These are phyloP conservation scores for Pichia thaimueangensis DNA, from an alignment of 805 yeast species.

Conservation along the genomic window DNA sequence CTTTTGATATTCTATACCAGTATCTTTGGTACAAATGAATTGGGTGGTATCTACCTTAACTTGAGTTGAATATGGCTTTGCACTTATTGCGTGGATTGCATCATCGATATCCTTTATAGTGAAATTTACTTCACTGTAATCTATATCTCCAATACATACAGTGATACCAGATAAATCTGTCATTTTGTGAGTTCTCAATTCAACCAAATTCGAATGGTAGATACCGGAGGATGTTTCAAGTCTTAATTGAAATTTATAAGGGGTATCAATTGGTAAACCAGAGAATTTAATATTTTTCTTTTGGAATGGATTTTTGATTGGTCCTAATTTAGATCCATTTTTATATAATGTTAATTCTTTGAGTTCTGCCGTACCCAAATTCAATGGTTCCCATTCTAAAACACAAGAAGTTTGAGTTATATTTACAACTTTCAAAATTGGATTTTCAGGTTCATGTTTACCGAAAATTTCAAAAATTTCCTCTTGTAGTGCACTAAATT, in stretches of 20 bases:
- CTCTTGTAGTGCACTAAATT: slow-evolving; percentile 63
- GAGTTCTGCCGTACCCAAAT: slow-evolving; percentile 75
- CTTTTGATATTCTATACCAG: slow-evolving; percentile 59
- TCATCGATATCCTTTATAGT: slow-evolving; percentile 53
- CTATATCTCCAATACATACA: slow-evolving; percentile 80
- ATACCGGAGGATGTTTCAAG: slow-evolving; percentile 89
- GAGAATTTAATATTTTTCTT: slow-evolving; percentile 81
- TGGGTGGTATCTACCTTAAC: slow-evolving; percentile 93
- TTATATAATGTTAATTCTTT: slow-evolving; percentile 73
- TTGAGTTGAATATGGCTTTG: slow-evolving; percentile 64
- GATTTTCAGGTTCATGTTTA: slow-evolving; percentile 59
- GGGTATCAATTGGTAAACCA: slow-evolving; percentile 83
- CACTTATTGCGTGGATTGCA: slow-evolving; percentile 67
- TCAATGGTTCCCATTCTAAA: slow-evolving; percentile 85
- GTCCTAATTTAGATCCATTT: slow-evolving; percentile 66
- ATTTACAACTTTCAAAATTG: slow-evolving; percentile 63
- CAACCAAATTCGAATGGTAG: slow-evolving; percentile 58
- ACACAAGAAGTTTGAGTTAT: slow-evolving; percentile 94
- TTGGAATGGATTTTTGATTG: slow-evolving; percentile 74
- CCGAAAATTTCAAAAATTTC: slow-evolving; percentile 72
- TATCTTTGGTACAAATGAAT: slow-evolving; percentile 67
- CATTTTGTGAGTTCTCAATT: slow-evolving; percentile 87
- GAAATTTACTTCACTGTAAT: slow-evolving; percentile 42
- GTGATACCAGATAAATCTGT: slow-evolving; percentile 91
- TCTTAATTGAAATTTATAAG: slow-evolving; percentile 70